These are phyloP conservation scores for Heliamphora exappendiculata DNA, from an alignment of 148 eudicot species.

Conservation along the genomic window DNA sequence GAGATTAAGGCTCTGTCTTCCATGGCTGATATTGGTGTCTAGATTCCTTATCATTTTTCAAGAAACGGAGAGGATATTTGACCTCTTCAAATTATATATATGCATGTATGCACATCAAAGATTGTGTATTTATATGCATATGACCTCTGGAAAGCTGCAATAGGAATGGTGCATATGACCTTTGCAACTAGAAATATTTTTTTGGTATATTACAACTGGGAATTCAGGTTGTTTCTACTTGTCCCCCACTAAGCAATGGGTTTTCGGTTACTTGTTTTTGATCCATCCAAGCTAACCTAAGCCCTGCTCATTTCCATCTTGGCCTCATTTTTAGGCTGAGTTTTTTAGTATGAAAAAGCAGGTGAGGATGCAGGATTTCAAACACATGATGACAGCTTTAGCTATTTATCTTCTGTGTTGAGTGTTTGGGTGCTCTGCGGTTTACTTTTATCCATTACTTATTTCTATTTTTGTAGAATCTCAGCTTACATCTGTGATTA, in stretches of 20 bases:
- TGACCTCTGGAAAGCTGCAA: background rate
- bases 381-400: background rate
- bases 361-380: background rate
- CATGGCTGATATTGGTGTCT: background rate
- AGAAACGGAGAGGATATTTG: too few relatives aligned
- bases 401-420: conserved; percentile 2
- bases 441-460: background rate
- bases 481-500: background rate
- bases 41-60: background rate
- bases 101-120: too few relatives aligned
- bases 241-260: background rate
- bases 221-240: background rate
- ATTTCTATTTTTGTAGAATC: background rate
- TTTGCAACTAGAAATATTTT: too few relatives aligned
- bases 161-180: background rate
- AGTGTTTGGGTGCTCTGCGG: background rate
- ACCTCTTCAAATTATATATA: too few relatives aligned
- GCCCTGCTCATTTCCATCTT: background rate
- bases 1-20: background rate
- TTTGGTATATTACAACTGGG: background rate
- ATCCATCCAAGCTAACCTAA: background rate
- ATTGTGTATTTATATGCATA: too few relatives aligned
- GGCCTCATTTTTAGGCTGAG: background rate
- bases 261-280: too few relatives aligned
- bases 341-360: background rate